These are phyloP conservation scores for Geum urbanum DNA, from an alignment of 306 rosid species.

Conservation along the genomic window DNA sequence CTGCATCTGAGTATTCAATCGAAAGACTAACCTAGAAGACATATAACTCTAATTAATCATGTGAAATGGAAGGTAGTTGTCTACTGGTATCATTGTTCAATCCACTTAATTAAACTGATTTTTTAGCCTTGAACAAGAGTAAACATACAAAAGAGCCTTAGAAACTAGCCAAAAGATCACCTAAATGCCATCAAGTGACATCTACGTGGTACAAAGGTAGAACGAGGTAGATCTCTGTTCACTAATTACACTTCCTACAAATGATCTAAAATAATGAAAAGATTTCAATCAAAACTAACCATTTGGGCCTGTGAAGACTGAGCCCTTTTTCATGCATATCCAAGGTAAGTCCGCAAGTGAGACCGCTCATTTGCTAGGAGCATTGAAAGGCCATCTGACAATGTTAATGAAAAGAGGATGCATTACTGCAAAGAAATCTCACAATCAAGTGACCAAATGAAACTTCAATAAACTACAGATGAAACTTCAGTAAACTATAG, in stretches of 20 bases:
- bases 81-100: too few species aligned
- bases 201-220: background rate
- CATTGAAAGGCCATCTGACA: conserved; percentile 83
- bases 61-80: too few species aligned
- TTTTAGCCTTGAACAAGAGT: too few species aligned
- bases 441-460: conserved; percentile 15
- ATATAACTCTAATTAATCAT: too few species aligned
- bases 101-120: too few species aligned
- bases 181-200: background rate
- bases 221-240: background rate
- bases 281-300: background rate
- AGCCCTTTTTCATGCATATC: conserved; percentile 76
- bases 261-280: background rate
- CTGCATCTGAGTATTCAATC: too few species aligned
- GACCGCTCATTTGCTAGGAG: conserved; percentile 74
- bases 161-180: too few species aligned
- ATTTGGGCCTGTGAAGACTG: conserved; percentile 36
- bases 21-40: too few species aligned
- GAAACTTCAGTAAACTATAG: background rate
- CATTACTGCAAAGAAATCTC: conserved; percentile 16
- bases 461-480: background rate
- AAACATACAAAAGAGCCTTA: too few species aligned
- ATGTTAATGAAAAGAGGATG: conserved; percentile 26
- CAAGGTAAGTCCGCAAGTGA: conserved; percentile 86
- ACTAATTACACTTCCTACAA: background rate